These are phyloP conservation scores for Rhizoclosmatium sp. DNA, from an alignment of 192 early-diverging fungal species.

Conservation along the genomic window DNA sequence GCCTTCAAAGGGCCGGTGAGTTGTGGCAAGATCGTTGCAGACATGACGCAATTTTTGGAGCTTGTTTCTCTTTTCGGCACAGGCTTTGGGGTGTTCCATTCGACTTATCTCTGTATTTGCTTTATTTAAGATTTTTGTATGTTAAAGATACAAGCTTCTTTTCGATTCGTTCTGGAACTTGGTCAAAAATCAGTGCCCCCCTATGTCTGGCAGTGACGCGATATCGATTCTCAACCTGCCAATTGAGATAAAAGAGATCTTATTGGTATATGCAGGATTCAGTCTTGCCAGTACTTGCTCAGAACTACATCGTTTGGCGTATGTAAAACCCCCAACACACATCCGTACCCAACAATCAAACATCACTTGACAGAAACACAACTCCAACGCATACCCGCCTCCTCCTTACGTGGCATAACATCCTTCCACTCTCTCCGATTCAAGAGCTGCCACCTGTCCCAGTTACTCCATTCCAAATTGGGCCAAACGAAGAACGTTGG, in stretches of 20 bases:
- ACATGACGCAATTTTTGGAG: too few species aligned
- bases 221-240: slow-evolving; percentile 1
- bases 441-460: slow-evolving; percentile 5
- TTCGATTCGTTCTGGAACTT: too few species aligned
- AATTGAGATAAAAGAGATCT: slow-evolving; percentile 13
- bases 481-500: slow-evolving; percentile 21
- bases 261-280: slow-evolving; percentile 19
- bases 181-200: too few species aligned
- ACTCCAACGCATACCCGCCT: slow-evolving; percentile 14
- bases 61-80: too few species aligned
- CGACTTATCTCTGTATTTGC: too few species aligned
- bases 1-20: slow-evolving; percentile 19
- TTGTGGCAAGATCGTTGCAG: slow-evolving; percentile 6
- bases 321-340: not conserved
- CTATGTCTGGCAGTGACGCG: too few species aligned
- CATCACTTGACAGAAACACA: not conserved
- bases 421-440: not conserved
- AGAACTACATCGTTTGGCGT: not conserved
- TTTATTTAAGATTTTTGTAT: too few species aligned
- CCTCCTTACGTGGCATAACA: slow-evolving; percentile 12
- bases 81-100: too few species aligned
- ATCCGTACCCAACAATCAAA: not conserved
- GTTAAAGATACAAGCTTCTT: too few species aligned
- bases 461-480: slow-evolving; percentile 1
- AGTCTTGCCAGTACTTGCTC: slow-evolving; percentile 11